A percentile compares a stretch with the other conserved stretches of the same genome.
Conservation (phyloP, 164 flowering plant species). For the Aristolochia fimbriata region DNA sequence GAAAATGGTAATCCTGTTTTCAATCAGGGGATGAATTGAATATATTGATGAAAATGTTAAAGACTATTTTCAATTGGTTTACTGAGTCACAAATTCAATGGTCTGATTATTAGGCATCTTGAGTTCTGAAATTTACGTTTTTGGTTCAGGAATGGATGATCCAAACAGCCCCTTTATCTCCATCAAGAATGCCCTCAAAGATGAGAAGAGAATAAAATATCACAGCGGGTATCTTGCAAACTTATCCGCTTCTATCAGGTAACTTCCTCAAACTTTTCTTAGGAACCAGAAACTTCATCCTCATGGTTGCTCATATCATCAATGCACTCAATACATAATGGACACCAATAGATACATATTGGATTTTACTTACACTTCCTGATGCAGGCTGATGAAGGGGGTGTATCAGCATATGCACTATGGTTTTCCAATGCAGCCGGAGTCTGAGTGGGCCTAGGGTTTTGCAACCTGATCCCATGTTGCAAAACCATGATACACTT, state of each 20-base stretch:
- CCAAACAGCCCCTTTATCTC: conserved; percentile 44
- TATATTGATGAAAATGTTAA: neutral
- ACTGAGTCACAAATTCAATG: neutral
- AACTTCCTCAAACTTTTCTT: conserved; percentile 1
- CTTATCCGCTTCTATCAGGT: conserved; percentile 72
- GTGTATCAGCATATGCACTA: too few species aligned
- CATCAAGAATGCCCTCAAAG: conserved; percentile 59
- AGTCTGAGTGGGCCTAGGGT: too few species aligned
- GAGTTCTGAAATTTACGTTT: neutral
- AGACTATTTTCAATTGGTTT: neutral
- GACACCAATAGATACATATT: too few species aligned
- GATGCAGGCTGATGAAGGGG: too few species aligned
- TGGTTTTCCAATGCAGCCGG: too few species aligned
- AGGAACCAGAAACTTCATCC: neutral
- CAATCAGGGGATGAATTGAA: neutral
- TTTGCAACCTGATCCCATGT: too few species aligned
- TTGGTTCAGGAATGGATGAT: conserved; percentile 82
- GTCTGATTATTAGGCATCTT: neutral
- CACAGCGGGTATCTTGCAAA: conserved; percentile 67
- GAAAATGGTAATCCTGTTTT: conserved; percentile 56
- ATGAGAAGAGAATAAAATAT: conserved; percentile 77
- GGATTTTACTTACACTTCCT: too few species aligned
- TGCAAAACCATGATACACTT: too few species aligned
- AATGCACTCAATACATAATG: too few species aligned
- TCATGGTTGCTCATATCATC: neutral